Evolutionary conservation across 805 yeast species (phyloP).

Genomic region (Myxozyma vanderwaltii): DNA sequence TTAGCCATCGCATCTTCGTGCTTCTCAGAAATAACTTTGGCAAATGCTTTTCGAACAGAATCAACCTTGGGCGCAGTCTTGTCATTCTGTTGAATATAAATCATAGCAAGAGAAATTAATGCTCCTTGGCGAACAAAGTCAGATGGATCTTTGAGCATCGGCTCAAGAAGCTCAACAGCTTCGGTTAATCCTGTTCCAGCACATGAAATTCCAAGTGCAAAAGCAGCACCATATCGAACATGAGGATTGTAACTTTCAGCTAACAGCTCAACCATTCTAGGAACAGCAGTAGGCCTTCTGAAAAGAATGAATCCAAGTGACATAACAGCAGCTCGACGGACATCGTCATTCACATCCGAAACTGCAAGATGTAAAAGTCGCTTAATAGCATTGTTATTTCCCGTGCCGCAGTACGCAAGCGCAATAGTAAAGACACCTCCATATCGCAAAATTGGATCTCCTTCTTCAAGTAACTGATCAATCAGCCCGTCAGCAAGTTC

Average conservation of each 20-base stretch:
- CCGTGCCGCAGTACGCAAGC: slow-evolving; percentile 95
- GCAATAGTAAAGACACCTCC: slow-evolving; percentile 96
- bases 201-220: slow-evolving; percentile 96
- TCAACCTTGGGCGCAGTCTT: slow-evolving; percentile 77
- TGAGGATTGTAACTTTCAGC: slow-evolving; percentile 97
- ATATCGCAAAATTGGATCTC: slow-evolving; percentile 82
- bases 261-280: slow-evolving; percentile 88
- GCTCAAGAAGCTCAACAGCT: slow-evolving; percentile 90
- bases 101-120: slow-evolving; percentile 86
- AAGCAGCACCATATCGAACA: slow-evolving; percentile 96
- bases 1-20: slow-evolving; percentile 96
- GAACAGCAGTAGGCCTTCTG: slow-evolving; percentile 90
- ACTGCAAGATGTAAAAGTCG: slow-evolving; percentile 89
- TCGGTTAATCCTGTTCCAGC: slow-evolving; percentile 89
- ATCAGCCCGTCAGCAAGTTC: slow-evolving; percentile 73
- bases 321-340: slow-evolving; percentile 93
- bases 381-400: slow-evolving; percentile 83
- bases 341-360: slow-evolving; percentile 94
- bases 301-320: slow-evolving; percentile 87
- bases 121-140: slow-evolving; percentile 99
- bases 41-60: slow-evolving; percentile 70
- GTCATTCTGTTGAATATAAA: slow-evolving; percentile 85
- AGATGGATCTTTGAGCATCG: slow-evolving; percentile 88
- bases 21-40: slow-evolving; percentile 77
- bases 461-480: slow-evolving; percentile 66